Evolutionary conservation across 768 basidiomycete genomes (phyloP).

Genomic region (Roridomyces roridus): DNA sequence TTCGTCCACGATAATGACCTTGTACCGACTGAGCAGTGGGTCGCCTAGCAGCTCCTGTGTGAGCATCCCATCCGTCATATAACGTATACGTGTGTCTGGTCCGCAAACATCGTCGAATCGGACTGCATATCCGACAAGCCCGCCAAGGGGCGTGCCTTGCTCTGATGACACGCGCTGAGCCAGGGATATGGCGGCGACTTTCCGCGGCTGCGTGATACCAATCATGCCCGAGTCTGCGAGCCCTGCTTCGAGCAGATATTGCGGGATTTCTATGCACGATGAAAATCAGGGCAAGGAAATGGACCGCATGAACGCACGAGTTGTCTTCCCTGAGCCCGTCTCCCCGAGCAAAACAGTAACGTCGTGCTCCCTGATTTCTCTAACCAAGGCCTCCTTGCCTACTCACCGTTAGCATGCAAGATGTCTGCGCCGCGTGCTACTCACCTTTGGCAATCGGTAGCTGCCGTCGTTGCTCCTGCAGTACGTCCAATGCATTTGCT

Average conservation of each 20-base stretch:
- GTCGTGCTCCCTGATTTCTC: constrained; percentile 77
- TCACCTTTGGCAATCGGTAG: constrained; percentile 84
- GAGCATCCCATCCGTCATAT: constrained; percentile 97
- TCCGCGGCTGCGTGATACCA: constrained; percentile 93
- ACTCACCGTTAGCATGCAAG: background rate
- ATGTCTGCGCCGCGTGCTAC: constrained; percentile 21
- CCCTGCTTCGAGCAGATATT: constrained; percentile 89
- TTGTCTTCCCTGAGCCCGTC: constrained; percentile 98
- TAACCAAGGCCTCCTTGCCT: constrained; percentile 80
- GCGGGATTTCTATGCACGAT: constrained; percentile 81
- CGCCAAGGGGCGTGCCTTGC: constrained; percentile 73
- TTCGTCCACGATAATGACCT: constrained; percentile 92
- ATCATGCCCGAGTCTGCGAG: constrained; percentile 76
- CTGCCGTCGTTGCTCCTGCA: constrained; percentile 66
- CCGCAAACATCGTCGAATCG: constrained; percentile 89
- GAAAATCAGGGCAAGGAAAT: background rate
- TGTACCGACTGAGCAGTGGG: constrained; percentile 77
- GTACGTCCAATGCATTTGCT: constrained; percentile 21
- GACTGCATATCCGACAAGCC: constrained; percentile 90
- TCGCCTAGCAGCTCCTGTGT: constrained; percentile 90
- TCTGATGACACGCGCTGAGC: constrained; percentile 90
- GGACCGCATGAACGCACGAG: constrained; percentile 68
- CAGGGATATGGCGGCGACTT: constrained; percentile 95
- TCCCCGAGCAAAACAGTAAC: constrained; percentile 92
- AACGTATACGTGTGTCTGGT: constrained; percentile 86